Evolutionary conservation across 2,329 filamentous ascomycete genomes (phyloP).

Genomic region (Xenoacremonium recifei): DNA sequence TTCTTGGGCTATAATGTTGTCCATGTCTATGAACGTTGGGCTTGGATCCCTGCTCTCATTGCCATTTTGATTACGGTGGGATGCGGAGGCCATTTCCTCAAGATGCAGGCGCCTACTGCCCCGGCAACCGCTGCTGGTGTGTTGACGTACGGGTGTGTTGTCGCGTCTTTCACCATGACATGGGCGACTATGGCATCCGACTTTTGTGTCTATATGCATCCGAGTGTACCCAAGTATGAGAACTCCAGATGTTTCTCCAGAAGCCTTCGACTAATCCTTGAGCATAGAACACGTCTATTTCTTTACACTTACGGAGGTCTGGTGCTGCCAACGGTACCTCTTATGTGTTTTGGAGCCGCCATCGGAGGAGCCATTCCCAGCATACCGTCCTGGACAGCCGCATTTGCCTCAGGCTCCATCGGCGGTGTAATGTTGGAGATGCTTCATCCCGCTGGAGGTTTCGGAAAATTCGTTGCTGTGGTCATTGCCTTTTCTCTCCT

Average conservation of each 20-base stretch:
- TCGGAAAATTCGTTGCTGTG: not conserved
- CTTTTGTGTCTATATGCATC: slow-evolving; percentile 41
- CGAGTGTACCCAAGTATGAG: slow-evolving; percentile 30
- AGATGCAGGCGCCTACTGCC: slow-evolving; percentile 30
- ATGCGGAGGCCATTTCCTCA: slow-evolving; percentile 35
- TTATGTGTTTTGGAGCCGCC: not conserved
- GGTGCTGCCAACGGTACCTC: not conserved
- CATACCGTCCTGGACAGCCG: not conserved
- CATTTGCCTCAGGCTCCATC: not conserved
- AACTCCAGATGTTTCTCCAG: too few relatives aligned
- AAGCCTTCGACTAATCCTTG: not conserved
- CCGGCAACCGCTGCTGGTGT: slow-evolving; percentile 30
- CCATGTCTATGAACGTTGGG: slow-evolving; percentile 44
- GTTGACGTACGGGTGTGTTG: slow-evolving; percentile 49
- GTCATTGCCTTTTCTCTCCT: not conserved
- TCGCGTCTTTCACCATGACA: slow-evolving; percentile 56
- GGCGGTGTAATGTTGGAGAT: not conserved
- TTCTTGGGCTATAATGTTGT: slow-evolving; percentile 45
- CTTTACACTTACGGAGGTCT: slow-evolving; percentile 50
- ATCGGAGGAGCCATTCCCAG: not conserved
- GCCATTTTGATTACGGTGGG: slow-evolving; percentile 39
- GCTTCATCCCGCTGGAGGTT: not conserved
- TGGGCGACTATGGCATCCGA: slow-evolving; percentile 45
- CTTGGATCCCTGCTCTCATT: slow-evolving; percentile 42
- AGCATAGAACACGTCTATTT: slow-evolving; percentile 33